Conservation (phyloP, 108 stramenopile genomes). For the Skeletonema menzelii region DNA sequence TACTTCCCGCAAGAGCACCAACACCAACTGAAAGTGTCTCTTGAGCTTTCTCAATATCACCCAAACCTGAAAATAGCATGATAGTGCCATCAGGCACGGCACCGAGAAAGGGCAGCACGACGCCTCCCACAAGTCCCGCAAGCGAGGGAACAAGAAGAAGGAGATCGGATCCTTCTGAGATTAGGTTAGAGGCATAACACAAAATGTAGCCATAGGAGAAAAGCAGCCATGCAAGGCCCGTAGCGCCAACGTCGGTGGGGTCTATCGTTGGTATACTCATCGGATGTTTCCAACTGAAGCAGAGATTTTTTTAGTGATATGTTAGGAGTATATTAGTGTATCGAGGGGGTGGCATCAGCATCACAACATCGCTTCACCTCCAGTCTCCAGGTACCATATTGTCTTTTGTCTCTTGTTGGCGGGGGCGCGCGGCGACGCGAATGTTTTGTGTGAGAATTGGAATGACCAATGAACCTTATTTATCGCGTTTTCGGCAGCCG, state of each 20-base stretch:
- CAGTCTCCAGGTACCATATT: too few species aligned
- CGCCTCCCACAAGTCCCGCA: slow-evolving; percentile 93
- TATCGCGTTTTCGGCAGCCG: too few species aligned
- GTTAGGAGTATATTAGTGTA: too few species aligned
- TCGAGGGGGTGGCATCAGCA: too few species aligned
- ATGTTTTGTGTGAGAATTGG: too few species aligned
- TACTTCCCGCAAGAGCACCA: slow-evolving; percentile 95
- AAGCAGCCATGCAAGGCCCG: slow-evolving; percentile 76
- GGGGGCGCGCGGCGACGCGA: too few species aligned
- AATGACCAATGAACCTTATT: too few species aligned
- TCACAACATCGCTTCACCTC: too few species aligned
- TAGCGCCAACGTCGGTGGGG: slow-evolving; percentile 20
- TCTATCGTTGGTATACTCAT: slow-evolving; percentile 7
- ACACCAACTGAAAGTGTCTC: slow-evolving; percentile 93
- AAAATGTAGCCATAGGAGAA: slow-evolving; percentile 93
- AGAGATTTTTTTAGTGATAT: too few species aligned
- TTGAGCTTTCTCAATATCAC: slow-evolving; percentile 78
- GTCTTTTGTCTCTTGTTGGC: too few species aligned
- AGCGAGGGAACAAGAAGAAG: slow-evolving; percentile 89
- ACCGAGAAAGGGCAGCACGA: slow-evolving; percentile 95
- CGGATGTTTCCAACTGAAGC: too few species aligned
- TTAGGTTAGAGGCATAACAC: slow-evolving; percentile 87
- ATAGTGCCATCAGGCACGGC: slow-evolving; percentile 98
- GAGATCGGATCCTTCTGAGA: slow-evolving; percentile 96
- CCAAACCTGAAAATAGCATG: slow-evolving; percentile 93